A percentile compares a stretch with the other conserved stretches of the same genome.
Evolutionary conservation across 2,329 filamentous ascomycete genomes (phyloP).

Genomic region (Amesomyces nigricolor): DNA sequence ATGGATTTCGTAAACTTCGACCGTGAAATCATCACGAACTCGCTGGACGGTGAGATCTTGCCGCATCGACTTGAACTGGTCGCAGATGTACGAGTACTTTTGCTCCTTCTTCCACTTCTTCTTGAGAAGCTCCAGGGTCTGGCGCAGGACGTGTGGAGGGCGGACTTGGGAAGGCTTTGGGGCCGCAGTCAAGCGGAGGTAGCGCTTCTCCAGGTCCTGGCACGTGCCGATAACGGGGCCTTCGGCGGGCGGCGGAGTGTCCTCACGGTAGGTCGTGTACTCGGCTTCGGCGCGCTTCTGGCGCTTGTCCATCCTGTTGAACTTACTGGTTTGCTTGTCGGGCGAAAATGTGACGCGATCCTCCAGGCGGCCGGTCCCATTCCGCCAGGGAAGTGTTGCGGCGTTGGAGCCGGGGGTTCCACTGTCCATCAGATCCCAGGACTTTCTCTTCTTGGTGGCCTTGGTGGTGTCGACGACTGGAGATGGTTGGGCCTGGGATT

Average conservation of each 20-base stretch:
- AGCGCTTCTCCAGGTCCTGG: constrained; percentile 82
- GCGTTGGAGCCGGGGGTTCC: constrained; percentile 1
- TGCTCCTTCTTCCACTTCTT: constrained; percentile 90
- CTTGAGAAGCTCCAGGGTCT: constrained; percentile 83
- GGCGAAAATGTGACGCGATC: constrained; percentile 66
- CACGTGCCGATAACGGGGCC: constrained; percentile 82
- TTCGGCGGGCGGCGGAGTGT: constrained; percentile 51
- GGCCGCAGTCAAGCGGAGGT: constrained; percentile 85
- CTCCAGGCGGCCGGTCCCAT: constrained; percentile 48
- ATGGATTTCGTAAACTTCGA: constrained; percentile 94
- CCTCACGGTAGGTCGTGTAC: constrained; percentile 52
- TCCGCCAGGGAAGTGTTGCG: constrained; percentile 15
- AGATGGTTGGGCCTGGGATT: constrained; percentile 5
- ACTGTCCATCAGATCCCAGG: constrained; percentile 53
- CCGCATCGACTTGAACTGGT: constrained; percentile 97
- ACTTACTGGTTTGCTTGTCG: constrained; percentile 72
- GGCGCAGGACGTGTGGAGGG: constrained; percentile 70
- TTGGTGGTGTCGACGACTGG: constrained; percentile 20
- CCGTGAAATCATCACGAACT: constrained; percentile 94
- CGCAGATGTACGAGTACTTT: constrained; percentile 97
- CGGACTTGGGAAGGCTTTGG: constrained; percentile 86
- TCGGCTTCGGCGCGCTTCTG: constrained; percentile 76
- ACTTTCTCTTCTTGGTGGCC: constrained; percentile 74
- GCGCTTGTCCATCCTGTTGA: constrained; percentile 79
- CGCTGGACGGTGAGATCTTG: constrained; percentile 98